A percentile compares a stretch with the other conserved stretches of the same genome.
Conservation (phyloP, 495 filamentous ascomycete species). For the Penicillium verhagenii region DNA sequence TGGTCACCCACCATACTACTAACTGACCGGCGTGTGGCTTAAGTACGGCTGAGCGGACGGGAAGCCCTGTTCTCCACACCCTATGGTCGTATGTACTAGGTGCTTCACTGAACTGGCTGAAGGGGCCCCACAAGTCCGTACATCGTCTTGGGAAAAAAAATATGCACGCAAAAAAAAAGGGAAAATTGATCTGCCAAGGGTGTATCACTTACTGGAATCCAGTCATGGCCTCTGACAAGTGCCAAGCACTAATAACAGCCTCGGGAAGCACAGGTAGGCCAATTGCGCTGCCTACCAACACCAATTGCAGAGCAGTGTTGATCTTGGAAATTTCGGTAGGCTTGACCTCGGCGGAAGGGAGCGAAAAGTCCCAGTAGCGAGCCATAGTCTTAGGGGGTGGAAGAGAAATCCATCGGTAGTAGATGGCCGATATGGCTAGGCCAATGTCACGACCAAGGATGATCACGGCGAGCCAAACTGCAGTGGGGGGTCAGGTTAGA, state of each 20-base stretch:
- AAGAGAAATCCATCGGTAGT: constrained; percentile 91
- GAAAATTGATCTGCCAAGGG: no score
- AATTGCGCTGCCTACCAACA: constrained; percentile 74
- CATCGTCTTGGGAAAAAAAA: no score
- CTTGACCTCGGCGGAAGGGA: constrained; percentile 89
- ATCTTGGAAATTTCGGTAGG: constrained; percentile 90
- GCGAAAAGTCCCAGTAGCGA: constrained; percentile 96
- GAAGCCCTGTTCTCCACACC: constrained; percentile 51
- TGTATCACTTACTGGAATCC: constrained; percentile 66
- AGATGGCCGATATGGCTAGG: constrained; percentile 86
- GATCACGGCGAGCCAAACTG: constrained; percentile 81
- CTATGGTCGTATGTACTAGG: constrained; percentile 47
- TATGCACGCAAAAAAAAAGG: neutral
- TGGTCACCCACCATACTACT: constrained; percentile 53
- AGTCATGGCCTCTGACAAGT: constrained; percentile 56
- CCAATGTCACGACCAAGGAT: constrained; percentile 88
- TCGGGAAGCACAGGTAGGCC: constrained; percentile 64
- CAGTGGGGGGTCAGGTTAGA: neutral
- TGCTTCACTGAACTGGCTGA: constrained; percentile 4
- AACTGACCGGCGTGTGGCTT: constrained; percentile 50
- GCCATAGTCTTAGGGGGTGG: constrained; percentile 88
- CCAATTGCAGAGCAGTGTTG: constrained; percentile 79
- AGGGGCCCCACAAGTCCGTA: neutral
- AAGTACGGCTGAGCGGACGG: constrained; percentile 50
- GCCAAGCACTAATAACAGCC: constrained; percentile 37